Evolutionary conservation across 495 filamentous ascomycete species (phyloP), one percentile per base, ranked within the genome.

Genomic region (Aspergillus leporis): DNA sequence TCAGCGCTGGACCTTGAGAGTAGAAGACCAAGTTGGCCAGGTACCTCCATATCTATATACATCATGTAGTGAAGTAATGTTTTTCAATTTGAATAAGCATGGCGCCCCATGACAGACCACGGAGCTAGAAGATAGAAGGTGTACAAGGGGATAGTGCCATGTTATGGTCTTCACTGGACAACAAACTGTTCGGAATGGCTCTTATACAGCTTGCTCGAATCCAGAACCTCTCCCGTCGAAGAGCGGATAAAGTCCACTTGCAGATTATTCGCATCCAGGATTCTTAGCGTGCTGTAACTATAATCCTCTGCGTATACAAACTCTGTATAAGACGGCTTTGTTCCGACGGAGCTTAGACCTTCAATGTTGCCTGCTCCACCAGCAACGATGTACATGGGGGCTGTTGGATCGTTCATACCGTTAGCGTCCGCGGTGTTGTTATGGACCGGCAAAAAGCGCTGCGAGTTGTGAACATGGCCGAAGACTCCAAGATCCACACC

Each of bases 401-500:
- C 82, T 31, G 66, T 70, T 16, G 83, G 83, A 48, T 86, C 72
- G 2, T 78, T 56, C 70, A 85, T 66, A 0, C 79, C 81, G 0
- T 77, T 77, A 5, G 76, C 56, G 48, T 80, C 78, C 0, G 73
- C 77, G 0, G 65, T 74, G 28, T 66, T 68, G 48, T 86, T 74
- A 38, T 67, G 60, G 8, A 82, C 70, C 0, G 80, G 76, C 3
- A 64, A 38, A 28, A 76, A 72, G 7, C 80, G 75, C 61, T 86
- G 78, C 32, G 79, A 81, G 66, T 82, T 83, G 59, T 88, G 85
- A 19, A 82, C 79, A 63, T 88, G 85, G 2, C 85, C 85, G 66
- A 83, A 83, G 9, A 87, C 77, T 30, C 72, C 83, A 8, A 88
- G 66, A 60, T 88, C 85, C 19, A 88, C 84, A 9, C 82, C 82